Base-by-base conservation (phyloP, 1,284 basidiomycete genomes). In the Chondrostereum purpureum region DNA sequence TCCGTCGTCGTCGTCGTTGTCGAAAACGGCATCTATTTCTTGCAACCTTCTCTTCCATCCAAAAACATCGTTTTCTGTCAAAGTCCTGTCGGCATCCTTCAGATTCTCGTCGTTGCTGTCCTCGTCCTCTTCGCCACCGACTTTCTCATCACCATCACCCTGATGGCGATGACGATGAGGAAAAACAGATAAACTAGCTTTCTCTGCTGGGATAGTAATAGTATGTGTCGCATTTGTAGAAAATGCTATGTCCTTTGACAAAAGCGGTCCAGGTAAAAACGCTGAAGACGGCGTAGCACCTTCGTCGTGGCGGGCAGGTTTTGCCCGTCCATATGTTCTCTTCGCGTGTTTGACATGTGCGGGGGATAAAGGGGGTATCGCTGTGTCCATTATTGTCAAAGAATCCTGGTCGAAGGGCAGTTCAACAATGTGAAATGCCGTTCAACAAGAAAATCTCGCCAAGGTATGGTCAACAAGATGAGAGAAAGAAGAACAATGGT, bases 81-180 rank as follows among this genome's bases (percentile, higher is more conserved):
- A 31, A 31, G n/a, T 31, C 8, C n/a, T 31, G n/a, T 8, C 27
- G n/a, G 27, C 27, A n/a, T 31, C 27, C 27, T 31, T 31, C n/a
- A n/a, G n/a, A n/a, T n/a, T n/a, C n/a, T n/a, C n/a, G n/a, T n/a
- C n/a, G 27, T n/a, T 8, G 27, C 8, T n/a, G 27, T 31, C 27
- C 8, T 8, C 27, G 8, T 31, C 27, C n/a, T 31, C 27, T n/a
- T 31, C 48, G 48, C 54, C 53, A 22, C 56, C 58, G 27, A 57
- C n/a, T n/a, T n/a, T n/a, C n/a, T n/a, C n/a, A n/a, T n/a, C n/a
- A n/a, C n/a, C n/a, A n/a, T n/a, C n/a, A n/a, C n/a, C n/a, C n/a
- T n/a, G n/a, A n/a, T n/a, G n/a, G n/a, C n/a, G n/a, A n/a, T 31
- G 27, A 31, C 27, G n/a, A 31, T 8, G 27, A n/a, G 8, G 27